Evolutionary conservation across 2,329 filamentous ascomycete genomes (phyloP).

Genomic region (Neonectria hederae): DNA sequence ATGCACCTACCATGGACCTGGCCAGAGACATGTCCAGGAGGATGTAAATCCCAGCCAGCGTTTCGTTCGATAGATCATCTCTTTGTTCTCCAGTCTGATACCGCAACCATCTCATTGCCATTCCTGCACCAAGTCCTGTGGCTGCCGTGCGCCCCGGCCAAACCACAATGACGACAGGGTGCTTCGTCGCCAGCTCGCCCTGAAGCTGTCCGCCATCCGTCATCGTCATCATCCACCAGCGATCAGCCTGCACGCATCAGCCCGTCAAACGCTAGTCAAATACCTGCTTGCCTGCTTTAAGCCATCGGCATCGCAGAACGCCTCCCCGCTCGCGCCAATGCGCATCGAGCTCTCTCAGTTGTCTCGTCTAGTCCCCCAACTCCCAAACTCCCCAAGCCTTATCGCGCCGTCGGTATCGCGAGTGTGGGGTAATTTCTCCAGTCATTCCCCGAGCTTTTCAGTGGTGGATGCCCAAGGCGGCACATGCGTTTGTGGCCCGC

Average conservation of each 20-base stretch:
- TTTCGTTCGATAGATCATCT: neutral
- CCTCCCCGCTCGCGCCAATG: neutral
- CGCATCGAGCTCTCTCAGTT: neutral
- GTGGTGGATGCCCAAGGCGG: slow-evolving; percentile 31
- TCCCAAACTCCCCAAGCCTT: slow-evolving; percentile 21
- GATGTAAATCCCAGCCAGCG: neutral
- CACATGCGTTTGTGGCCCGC: slow-evolving; percentile 26
- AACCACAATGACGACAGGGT: neutral
- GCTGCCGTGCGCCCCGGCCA: neutral
- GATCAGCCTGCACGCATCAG: neutral
- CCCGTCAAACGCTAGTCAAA: neutral
- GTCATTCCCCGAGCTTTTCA: slow-evolving; percentile 29
- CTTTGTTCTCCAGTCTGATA: neutral
- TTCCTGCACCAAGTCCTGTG: neutral
- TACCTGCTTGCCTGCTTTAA: neutral
- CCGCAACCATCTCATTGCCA: neutral
- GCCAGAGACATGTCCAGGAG: neutral
- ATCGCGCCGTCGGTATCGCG: slow-evolving; percentile 42
- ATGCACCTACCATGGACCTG: neutral
- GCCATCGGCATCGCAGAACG: neutral
- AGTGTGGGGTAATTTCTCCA: slow-evolving; percentile 40
- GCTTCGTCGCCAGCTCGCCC: neutral
- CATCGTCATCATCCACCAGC: neutral
- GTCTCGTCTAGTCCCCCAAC: slow-evolving; percentile 5
- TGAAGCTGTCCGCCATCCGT: neutral